These are phyloP conservation scores for Mercurialis annua DNA, from an alignment of 345 rosid species.

Conservation along the genomic window DNA sequence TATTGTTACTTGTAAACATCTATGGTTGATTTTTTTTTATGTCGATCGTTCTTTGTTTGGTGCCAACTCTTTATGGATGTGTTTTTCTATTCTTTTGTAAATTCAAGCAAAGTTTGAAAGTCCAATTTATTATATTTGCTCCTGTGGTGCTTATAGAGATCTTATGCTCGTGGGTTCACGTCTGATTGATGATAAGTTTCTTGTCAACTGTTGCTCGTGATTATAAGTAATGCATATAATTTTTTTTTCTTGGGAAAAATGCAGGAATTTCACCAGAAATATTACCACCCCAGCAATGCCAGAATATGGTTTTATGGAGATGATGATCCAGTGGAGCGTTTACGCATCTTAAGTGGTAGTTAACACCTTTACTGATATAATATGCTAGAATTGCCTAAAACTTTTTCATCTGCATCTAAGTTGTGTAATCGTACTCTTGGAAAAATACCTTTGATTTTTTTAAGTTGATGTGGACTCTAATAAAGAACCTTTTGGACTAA, in stretches of 20 bases:
- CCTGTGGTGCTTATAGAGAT: background rate
- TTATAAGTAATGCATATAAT: conserved; percentile 4
- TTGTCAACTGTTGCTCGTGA: background rate
- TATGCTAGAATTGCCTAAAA: background rate
- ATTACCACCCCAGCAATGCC: conserved; percentile 92
- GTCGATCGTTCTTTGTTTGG: background rate
- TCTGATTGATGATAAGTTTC: background rate
- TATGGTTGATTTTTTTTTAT: background rate
- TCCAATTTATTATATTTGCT: background rate
- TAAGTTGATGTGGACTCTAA: background rate
- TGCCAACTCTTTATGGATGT: background rate
- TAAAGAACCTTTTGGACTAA: background rate
- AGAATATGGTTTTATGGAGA: conserved; percentile 98
- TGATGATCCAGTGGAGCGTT: conserved; percentile 80
- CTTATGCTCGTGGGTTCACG: background rate
- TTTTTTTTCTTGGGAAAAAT: conserved; percentile 16
- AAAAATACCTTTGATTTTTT: background rate
- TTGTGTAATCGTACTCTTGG: background rate
- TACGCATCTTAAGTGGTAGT: conserved; percentile 80
- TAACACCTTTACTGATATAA: conserved; percentile 12
- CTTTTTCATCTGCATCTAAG: background rate
- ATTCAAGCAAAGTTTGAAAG: background rate
- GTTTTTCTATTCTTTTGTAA: background rate
- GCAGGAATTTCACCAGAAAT: conserved; percentile 88
- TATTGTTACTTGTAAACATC: background rate